Base-by-base conservation (phyloP, 2,329 filamentous ascomycete genomes). In the Cryphonectria parasitica region DNA sequence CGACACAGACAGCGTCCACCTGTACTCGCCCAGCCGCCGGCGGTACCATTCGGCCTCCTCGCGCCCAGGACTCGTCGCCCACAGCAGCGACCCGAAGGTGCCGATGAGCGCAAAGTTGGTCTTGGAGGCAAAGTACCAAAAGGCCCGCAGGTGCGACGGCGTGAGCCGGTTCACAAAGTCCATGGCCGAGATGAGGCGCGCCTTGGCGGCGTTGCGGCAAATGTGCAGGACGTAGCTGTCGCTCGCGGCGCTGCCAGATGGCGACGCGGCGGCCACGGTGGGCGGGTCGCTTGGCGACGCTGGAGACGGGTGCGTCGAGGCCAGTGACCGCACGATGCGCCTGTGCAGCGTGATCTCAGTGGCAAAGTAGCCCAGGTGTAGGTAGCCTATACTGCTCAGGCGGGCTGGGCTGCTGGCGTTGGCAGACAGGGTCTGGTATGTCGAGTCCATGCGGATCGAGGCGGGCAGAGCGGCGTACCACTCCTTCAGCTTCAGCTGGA, bases 21-120 rank as follows among this genome's bases (percentile, higher is more conserved):
- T 89, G 78, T 98, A 98, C 81, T 99, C 95, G 71, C 90, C 91
- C 31, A 98, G 82, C 0, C 95, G 86, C 17, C 92, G 88, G 52
- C 93, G 90, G 81, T 98, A 99, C 86, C 97, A 98, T 43, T 96
- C 93, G 0, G 93, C 93, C 80, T 98, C 95, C 78, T 98, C 94
- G 64, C 90, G 87, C 0, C 92, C 94, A 0, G 94, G 94, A 0
- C 93, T 93, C 0, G 95, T 97, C 13, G 95, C 94, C 89, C 94
- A 95, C 3, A 98, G 87, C 15, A 98, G 84, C 19, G 92, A 93
- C 3, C 95, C 95, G 79, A 98, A 98, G 0, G 95, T 97, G 69
- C 94, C 95, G 76, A 98, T 97, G 15, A 98, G 86, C 0, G 95
- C 95, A 81, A 98, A 98, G 81, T 97, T 97, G 52, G 92, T 92